phyloP scores from a whole-genome alignment of 2,329 filamentous ascomycete genomes.

The Macrophomina phaseolina region DNA sequence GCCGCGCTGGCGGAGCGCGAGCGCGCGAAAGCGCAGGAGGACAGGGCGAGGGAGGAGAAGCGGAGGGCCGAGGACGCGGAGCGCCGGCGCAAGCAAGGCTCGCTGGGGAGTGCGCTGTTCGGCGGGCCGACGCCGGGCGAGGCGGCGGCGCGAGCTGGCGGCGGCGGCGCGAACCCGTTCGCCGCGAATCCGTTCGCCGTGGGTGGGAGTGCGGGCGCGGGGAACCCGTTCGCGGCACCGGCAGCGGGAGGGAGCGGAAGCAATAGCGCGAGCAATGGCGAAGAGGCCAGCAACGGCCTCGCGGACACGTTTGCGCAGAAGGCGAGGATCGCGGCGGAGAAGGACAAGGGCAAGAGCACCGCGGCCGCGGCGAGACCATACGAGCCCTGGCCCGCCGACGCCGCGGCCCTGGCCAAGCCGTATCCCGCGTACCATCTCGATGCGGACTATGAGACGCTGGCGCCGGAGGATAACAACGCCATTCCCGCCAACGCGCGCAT shows the following conservation, averaged over 20 bases:
- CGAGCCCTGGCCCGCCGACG: conserved; percentile 39
- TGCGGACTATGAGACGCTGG: conserved; percentile 89
- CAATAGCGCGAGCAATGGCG: conserved; percentile 42
- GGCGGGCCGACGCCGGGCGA: conserved; percentile 59
- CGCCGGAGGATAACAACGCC: conserved; percentile 58
- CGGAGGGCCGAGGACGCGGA: conserved; percentile 35
- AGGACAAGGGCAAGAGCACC: conserved; percentile 33
- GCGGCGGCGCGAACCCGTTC: conserved; percentile 61
- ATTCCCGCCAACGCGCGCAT: conserved; percentile 54
- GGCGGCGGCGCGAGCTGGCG: conserved; percentile 33
- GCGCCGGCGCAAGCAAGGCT: conserved; percentile 34
- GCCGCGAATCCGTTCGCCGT: conserved; percentile 63
- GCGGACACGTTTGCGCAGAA: conserved; percentile 79
- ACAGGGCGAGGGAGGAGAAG: conserved; percentile 33
- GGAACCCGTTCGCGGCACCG: conserved; percentile 60
- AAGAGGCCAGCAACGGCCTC: conserved; percentile 53
- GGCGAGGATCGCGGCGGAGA: conserved; percentile 53
- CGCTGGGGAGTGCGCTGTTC: conserved; percentile 71
- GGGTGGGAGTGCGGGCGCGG: conserved; percentile 41
- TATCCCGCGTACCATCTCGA: conserved; percentile 83
- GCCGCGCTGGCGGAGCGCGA: conserved; percentile 4
- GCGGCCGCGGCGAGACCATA: conserved; percentile 65
- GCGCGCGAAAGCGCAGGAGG: conserved; percentile 7
- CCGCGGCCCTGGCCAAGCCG: conserved; percentile 63
- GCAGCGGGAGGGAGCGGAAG: conserved; percentile 38